Base-by-base conservation (phyloP, 805 yeast genomes). In the Debaryomyces castellii region DNA sequence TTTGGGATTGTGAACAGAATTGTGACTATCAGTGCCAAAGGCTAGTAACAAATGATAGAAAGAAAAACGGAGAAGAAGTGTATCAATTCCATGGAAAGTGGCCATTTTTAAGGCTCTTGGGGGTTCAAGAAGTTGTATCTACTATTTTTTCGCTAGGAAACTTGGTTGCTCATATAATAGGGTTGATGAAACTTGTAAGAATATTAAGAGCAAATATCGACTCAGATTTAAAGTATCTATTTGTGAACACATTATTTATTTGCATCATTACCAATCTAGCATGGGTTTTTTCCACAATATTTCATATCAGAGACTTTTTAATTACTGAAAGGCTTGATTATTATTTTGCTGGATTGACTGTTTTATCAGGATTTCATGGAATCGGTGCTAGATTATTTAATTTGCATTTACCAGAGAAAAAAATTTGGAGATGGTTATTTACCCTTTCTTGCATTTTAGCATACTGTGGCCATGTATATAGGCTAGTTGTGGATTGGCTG, bases 1-100 rank as follows among this genome's bases (percentile, higher is more conserved):
- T 74, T 1, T 90, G 97, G 97, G 78, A 80, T 46, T 89, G 96
- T 60, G 66, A 66, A 2, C 77, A 83, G 23, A 83, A 94, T 59
- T 94, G 99, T 66, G 98, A 94, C 66, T 94, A 94, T 64, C 86
- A 83, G 54, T 94, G 99, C 63, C 98, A 94, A 63, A 82, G 89
- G 45, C 60, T 80, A 7, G 71, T 92, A 38, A 90, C 96, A 0
- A 57, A 59, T 1, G 69, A 77, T 32, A 71, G 96, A 18, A 64
- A 68, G 12, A 52, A 46, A 0, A 51, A 65, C 2, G 72, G 75
- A n/a, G 73, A 77, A 48, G 83, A 81, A 45, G 69, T 89, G 0
- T 76, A 76, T 34, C 99, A 94, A 63, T 94, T 89, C 67, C 97
- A 94, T 64, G 99, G 99, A 0, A 94, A 94, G 68, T 94, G 99